phyloP scores from a whole-genome alignment of 2,329 filamentous ascomycete genomes.

The Aspergillus fijiensis region DNA sequence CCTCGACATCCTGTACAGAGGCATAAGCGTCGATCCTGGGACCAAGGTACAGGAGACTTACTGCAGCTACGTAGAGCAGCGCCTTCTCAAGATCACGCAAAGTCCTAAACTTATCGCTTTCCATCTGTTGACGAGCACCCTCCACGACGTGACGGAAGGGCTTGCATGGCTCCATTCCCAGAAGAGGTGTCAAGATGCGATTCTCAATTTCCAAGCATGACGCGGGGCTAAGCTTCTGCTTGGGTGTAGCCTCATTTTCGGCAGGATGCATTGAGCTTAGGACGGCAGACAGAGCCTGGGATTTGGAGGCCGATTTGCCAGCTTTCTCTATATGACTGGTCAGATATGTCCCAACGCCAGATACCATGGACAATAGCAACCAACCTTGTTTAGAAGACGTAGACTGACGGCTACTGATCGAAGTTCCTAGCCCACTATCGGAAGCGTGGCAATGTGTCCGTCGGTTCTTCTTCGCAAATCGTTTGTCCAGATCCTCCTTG shows the following conservation, averaged over 20 bases:
- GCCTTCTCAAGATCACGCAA: slow-evolving; percentile 94
- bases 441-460: slow-evolving; percentile 65
- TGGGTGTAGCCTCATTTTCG: slow-evolving; percentile 47
- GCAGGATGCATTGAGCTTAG: slow-evolving; percentile 58
- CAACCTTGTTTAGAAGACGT: slow-evolving; percentile 48
- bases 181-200: slow-evolving; percentile 73
- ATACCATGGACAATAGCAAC: slow-evolving; percentile 1
- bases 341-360: slow-evolving; percentile 1
- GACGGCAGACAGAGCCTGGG: slow-evolving; percentile 52
- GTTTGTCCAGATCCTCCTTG: slow-evolving; percentile 27
- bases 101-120: slow-evolving; percentile 81
- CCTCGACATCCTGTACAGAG: slow-evolving; percentile 43
- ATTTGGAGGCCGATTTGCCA: slow-evolving; percentile 23
- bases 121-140: slow-evolving; percentile 75
- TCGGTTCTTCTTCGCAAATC: slow-evolving; percentile 12
- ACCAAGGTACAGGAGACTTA: slow-evolving; percentile 69
- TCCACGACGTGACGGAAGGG: slow-evolving; percentile 78
- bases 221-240: slow-evolving; percentile 63
- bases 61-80: slow-evolving; percentile 83
- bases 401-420: slow-evolving; percentile 62
- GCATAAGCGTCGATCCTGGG: slow-evolving; percentile 68
- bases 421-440: slow-evolving; percentile 86
- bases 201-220: slow-evolving; percentile 78
- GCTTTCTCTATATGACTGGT: slow-evolving; percentile 25
- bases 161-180: slow-evolving; percentile 70